These are phyloP conservation scores for Paraleonurus japonicus DNA, from an alignment of 257 asterid species.

Conservation along the genomic window DNA sequence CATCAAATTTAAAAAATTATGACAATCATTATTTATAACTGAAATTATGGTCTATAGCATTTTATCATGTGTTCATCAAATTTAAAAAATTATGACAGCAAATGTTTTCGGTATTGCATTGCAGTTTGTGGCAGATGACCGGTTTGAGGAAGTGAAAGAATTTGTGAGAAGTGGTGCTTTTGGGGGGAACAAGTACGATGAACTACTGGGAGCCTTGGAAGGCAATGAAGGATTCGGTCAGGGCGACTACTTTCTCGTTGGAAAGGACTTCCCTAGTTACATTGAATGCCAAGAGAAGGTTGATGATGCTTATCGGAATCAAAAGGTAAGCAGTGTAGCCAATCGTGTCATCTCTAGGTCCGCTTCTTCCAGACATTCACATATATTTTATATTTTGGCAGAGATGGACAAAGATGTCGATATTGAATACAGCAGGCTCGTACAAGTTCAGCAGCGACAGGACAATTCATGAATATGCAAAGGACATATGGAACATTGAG, in stretches of 20 bases:
- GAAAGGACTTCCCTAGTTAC: slow-evolving; percentile 88
- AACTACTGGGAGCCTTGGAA: slow-evolving; percentile 71
- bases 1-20: neutral
- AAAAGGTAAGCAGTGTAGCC: slow-evolving; percentile 40
- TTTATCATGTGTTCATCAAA: neutral
- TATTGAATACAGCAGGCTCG: slow-evolving; percentile 79
- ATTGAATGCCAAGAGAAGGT: slow-evolving; percentile 87
- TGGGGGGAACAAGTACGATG: slow-evolving; percentile 56
- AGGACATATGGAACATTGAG: slow-evolving; percentile 68
- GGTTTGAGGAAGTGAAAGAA: slow-evolving; percentile 67
- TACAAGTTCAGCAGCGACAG: slow-evolving; percentile 88
- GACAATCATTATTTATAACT: neutral
- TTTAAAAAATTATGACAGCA: neutral
- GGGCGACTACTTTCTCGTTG: slow-evolving; percentile 86
- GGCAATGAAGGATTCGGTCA: slow-evolving; percentile 84
- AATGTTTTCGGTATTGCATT: slow-evolving; percentile 29
- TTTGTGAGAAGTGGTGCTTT: slow-evolving; percentile 70
- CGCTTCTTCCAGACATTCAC: neutral
- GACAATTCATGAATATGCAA: slow-evolving; percentile 77
- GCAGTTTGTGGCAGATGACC: slow-evolving; percentile 71
- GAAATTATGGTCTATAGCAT: neutral
- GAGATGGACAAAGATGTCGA: slow-evolving; percentile 88
- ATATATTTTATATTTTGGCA: slow-evolving; percentile 21
- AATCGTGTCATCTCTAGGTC: neutral
- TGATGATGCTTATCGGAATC: slow-evolving; percentile 72